phyloP scores from a whole-genome alignment of 768 basidiomycete genomes.

The Amanita polypyramis region DNA sequence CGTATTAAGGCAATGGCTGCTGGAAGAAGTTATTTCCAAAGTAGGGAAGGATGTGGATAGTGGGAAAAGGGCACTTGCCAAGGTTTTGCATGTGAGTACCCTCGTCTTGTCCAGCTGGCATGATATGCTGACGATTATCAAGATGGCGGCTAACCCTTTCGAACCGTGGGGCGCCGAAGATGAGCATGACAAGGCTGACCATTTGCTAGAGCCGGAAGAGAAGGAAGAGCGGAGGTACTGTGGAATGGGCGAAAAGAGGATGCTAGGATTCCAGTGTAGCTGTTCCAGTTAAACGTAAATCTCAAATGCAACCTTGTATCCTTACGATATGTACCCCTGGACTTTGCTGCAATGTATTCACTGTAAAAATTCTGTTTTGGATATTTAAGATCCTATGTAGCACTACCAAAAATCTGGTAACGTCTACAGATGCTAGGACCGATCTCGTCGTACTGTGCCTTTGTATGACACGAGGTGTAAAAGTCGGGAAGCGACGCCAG shows the following conservation, averaged over 20 bases:
- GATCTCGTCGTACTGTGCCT: slow-evolving; percentile 89
- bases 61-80: slow-evolving; percentile 62
- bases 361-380: too few relatives aligned
- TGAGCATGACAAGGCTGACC: slow-evolving; percentile 28
- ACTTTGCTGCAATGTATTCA: background rate
- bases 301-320: too few relatives aligned
- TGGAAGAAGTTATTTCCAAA: slow-evolving; percentile 82
- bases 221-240: slow-evolving; percentile 69
- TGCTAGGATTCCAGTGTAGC: slow-evolving; percentile 90
- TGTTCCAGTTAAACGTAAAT: slow-evolving; percentile 59
- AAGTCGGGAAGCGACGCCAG: slow-evolving; percentile 94
- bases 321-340: too few relatives aligned
- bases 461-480: slow-evolving; percentile 88
- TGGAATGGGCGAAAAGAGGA: slow-evolving; percentile 58
- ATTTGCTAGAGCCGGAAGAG: slow-evolving; percentile 39
- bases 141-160: slow-evolving; percentile 87
- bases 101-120: background rate
- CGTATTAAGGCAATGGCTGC: slow-evolving; percentile 88
- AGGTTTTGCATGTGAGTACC: slow-evolving; percentile 67
- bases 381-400: slow-evolving; percentile 36
- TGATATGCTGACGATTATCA: slow-evolving; percentile 5
- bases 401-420: slow-evolving; percentile 90
- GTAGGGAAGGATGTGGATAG: slow-evolving; percentile 55
- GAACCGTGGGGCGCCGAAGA: slow-evolving; percentile 80
- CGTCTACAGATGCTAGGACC: slow-evolving; percentile 88